These are phyloP conservation scores for Isabelozyma gotoi DNA, from an alignment of 805 yeast species.

Conservation along the genomic window DNA sequence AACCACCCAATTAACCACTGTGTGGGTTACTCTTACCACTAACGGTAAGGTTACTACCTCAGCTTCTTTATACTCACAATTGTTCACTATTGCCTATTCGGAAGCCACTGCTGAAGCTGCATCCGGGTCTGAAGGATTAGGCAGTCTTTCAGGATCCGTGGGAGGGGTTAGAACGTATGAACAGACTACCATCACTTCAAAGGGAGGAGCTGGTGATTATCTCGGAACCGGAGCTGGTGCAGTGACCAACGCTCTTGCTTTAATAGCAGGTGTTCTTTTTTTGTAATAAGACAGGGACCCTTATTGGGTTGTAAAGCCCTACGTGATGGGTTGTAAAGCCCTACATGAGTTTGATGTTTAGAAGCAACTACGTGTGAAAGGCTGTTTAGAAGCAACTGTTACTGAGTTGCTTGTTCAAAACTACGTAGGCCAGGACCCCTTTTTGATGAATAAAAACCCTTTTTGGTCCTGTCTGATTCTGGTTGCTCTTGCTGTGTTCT, in stretches of 20 bases:
- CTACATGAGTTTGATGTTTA: too few species aligned
- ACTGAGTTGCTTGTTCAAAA: too few species aligned
- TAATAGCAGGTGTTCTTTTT: conserved; percentile 13
- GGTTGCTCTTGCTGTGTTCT: too few species aligned
- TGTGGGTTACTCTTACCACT: conserved; percentile 34
- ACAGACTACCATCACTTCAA: conserved; percentile 21
- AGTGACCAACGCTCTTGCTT: conserved; percentile 6
- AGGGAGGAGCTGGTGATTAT: conserved; percentile 9
- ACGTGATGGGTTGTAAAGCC: too few species aligned
- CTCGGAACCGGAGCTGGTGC: too few species aligned
- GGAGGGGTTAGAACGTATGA: conserved; percentile 32
- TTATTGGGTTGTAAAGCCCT: too few species aligned
- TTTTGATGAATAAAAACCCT: too few species aligned
- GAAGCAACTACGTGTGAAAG: too few species aligned
- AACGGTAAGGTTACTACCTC: conserved; percentile 28
- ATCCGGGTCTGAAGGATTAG: conserved; percentile 33
- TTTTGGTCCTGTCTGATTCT: too few species aligned
- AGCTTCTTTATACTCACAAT: conserved; percentile 21
- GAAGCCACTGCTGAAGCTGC: conserved; percentile 15
- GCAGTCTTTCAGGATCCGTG: conserved; percentile 22
- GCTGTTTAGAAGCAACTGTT: too few species aligned
- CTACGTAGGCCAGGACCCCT: too few species aligned
- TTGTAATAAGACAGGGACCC: too few species aligned
- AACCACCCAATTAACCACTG: conserved; percentile 23
- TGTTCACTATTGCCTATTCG: conserved; percentile 22